Evolutionary conservation across 2,329 filamentous ascomycete species (phyloP).

Genomic region (Thielaviopsis euricoi): DNA sequence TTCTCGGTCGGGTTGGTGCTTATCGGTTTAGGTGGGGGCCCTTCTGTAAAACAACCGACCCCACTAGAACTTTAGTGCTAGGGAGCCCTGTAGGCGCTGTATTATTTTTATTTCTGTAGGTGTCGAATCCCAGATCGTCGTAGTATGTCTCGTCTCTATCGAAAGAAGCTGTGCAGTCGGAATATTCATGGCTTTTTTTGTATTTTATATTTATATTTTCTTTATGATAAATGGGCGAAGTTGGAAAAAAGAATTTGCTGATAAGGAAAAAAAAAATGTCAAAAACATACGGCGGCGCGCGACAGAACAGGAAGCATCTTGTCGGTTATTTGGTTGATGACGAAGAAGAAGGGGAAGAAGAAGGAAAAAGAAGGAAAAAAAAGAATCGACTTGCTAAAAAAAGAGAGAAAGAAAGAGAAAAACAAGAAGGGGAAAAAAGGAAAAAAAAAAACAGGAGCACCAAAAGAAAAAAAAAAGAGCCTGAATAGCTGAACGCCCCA

Average conservation of each 20-base stretch:
- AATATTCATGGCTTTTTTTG: neutral
- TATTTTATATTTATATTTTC: neutral
- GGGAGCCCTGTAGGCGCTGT: too few relatives aligned
- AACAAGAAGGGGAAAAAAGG: neutral
- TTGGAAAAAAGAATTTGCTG: neutral
- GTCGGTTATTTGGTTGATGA: neutral
- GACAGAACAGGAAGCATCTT: constrained; percentile 11
- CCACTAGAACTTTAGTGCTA: too few relatives aligned
- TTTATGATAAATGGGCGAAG: neutral
- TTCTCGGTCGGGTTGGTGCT: too few relatives aligned
- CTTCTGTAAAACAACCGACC: too few relatives aligned
- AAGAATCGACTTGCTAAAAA: neutral
- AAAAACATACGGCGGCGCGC: constrained; percentile 10
- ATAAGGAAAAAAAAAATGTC: neutral
- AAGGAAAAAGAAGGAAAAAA: too few relatives aligned
- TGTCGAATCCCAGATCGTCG: too few relatives aligned
- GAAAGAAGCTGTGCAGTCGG: too few relatives aligned
- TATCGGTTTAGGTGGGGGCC: too few relatives aligned
- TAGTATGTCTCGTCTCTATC: too few relatives aligned
- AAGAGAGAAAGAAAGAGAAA: neutral
- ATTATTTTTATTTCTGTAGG: too few relatives aligned
- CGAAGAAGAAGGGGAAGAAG: too few relatives aligned
- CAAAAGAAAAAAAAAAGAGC: neutral
- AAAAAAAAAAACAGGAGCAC: neutral
- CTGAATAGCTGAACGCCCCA: neutral